These are phyloP conservation scores for Hygrocybe punicea DNA, from an alignment of 768 basidiomycete species.

Conservation along the genomic window DNA sequence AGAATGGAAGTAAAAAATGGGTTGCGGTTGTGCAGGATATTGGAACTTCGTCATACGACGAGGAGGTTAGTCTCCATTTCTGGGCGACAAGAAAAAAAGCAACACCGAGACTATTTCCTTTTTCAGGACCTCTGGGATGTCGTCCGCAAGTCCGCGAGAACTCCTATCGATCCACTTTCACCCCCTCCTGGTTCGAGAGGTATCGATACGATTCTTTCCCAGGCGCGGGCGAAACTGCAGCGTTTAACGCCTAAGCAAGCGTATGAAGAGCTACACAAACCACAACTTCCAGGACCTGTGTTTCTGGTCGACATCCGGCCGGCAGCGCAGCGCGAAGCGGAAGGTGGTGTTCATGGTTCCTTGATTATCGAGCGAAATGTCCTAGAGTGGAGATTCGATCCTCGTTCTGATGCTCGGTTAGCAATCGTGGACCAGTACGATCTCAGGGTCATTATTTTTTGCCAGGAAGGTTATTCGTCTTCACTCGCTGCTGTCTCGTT, in stretches of 20 bases:
- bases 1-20: slow-evolving; percentile 34
- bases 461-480: slow-evolving; percentile 69
- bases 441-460: slow-evolving; percentile 68
- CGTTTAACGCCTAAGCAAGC: slow-evolving; percentile 61
- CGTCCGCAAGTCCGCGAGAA: slow-evolving; percentile 56
- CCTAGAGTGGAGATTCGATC: slow-evolving; percentile 80
- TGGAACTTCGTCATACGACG: slow-evolving; percentile 55
- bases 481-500: slow-evolving; percentile 69
- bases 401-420: slow-evolving; percentile 54
- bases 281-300: slow-evolving; percentile 54
- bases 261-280: slow-evolving; percentile 54
- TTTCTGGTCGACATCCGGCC: slow-evolving; percentile 79
- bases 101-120: too few species aligned
- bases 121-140: slow-evolving; percentile 61
- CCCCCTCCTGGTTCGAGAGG: slow-evolving; percentile 65
- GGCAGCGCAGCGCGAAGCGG: slow-evolving; percentile 50
- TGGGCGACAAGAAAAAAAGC: background rate
- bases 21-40: slow-evolving; percentile 54
- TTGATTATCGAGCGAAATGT: slow-evolving; percentile 72
- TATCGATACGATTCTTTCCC: slow-evolving; percentile 54
- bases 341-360: slow-evolving; percentile 65
- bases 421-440: slow-evolving; percentile 73
- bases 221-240: slow-evolving; percentile 60
- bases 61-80: slow-evolving; percentile 47
- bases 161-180: slow-evolving; percentile 55